Evolutionary conservation across 108 stramenopile genomes (phyloP).

Genomic region (Pelagomonas calceolata): DNA sequence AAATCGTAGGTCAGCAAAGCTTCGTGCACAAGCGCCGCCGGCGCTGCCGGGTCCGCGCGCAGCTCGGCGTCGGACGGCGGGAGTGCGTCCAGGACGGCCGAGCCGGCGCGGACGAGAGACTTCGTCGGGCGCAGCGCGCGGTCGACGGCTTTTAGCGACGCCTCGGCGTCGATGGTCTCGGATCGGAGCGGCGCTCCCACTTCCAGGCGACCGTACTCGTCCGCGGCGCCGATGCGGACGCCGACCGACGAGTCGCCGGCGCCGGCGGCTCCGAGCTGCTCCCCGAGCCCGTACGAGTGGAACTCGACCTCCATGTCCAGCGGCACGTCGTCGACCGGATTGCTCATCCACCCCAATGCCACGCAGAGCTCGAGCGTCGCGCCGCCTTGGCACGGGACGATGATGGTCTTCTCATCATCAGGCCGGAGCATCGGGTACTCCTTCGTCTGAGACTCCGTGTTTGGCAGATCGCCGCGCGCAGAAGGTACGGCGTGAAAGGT

Average conservation of each 20-base stretch:
- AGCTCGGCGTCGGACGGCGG: conserved; percentile 30
- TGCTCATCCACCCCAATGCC: conserved; percentile 30
- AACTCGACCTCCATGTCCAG: conserved; percentile 19
- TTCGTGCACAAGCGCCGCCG: conserved; percentile 25
- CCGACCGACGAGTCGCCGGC: conserved; percentile 15
- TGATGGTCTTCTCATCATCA: not conserved
- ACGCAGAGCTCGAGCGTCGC: conserved; percentile 33
- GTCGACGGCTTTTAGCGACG: conserved; percentile 16
- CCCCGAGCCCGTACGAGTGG: conserved; percentile 20
- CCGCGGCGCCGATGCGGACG: conserved; percentile 10
- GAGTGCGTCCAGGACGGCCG: conserved; percentile 17
- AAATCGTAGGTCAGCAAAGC: conserved; percentile 24
- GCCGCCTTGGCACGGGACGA: not conserved
- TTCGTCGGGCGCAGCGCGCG: conserved; percentile 19
- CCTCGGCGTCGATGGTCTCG: conserved; percentile 25
- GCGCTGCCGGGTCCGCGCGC: conserved; percentile 10
- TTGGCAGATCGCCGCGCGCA: not conserved
- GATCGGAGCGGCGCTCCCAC: conserved; percentile 27
- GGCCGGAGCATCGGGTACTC: not conserved
- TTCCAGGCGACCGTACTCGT: conserved; percentile 26
- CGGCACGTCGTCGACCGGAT: conserved; percentile 14
- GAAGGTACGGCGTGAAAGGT: conserved; percentile 1
- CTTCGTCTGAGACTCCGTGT: not conserved
- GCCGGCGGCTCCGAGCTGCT: conserved; percentile 13
- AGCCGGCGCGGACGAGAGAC: conserved; percentile 17